Conservation (phyloP, 306 rosid genomes). For the Betula pendula region DNA sequence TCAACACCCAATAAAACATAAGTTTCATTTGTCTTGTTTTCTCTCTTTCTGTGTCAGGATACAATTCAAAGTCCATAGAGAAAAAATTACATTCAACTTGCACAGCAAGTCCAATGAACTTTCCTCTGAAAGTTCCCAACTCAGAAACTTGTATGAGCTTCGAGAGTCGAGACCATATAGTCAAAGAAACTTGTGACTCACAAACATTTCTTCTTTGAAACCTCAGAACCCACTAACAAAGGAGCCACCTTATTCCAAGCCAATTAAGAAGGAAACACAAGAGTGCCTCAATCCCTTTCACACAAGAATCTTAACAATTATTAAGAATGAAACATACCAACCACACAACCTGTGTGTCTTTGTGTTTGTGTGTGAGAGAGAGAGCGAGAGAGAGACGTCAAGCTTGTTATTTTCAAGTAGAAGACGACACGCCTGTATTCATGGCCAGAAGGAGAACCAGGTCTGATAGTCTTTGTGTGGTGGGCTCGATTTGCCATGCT, state of each 20-base stretch:
- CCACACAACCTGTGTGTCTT: too few species aligned
- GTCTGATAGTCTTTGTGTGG: neutral
- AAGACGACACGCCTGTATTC: neutral
- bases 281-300: too few species aligned
- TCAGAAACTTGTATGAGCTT: neutral
- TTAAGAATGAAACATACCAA: too few species aligned
- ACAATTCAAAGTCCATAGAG: neutral
- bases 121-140: neutral
- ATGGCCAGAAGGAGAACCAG: neutral
- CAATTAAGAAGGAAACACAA: too few species aligned
- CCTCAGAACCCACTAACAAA: neutral
- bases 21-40: neutral
- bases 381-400: neutral
- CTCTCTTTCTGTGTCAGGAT: neutral
- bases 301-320: too few species aligned
- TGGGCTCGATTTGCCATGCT: neutral
- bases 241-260: too few species aligned
- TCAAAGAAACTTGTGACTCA: neutral
- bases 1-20: neutral
- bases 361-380: too few species aligned
- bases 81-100: neutral
- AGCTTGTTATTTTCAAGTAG: neutral
- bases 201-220: slow-evolving; percentile 6
- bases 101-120: neutral
- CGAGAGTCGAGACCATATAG: too few species aligned